phyloP scores from a whole-genome alignment of 148 eudicot species.

The Fagopyrum tataricum region DNA sequence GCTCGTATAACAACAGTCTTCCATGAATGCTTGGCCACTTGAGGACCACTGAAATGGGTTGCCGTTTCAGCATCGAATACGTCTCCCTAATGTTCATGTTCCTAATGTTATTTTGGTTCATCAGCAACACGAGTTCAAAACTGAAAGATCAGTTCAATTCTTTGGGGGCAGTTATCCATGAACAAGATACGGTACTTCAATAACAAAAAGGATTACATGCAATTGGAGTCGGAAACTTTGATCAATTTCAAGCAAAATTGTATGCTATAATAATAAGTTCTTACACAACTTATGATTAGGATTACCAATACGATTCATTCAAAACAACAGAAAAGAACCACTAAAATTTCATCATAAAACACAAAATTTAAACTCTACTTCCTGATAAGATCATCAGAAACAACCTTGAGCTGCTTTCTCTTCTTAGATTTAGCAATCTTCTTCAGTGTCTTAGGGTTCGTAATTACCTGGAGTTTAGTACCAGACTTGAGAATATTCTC shows the following conservation, averaged over 20 bases:
- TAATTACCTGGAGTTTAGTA: constrained; percentile 73
- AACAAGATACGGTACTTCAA: too few relatives aligned
- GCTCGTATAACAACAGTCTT: too few relatives aligned
- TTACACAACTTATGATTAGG: background rate
- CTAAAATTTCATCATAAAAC: background rate
- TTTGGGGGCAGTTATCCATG: background rate
- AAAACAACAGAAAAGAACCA: background rate
- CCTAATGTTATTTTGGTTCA: too few relatives aligned
- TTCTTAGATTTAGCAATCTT: constrained; percentile 76
- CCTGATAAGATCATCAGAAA: constrained; percentile 58
- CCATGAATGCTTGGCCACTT: too few relatives aligned
- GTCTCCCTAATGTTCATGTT: too few relatives aligned
- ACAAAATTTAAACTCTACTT: constrained; percentile 9
- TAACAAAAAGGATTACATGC: too few relatives aligned
- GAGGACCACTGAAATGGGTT: too few relatives aligned
- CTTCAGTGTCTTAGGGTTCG: constrained; percentile 79
- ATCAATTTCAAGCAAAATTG: background rate
- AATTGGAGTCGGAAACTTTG: background rate
- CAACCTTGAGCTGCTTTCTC: constrained; percentile 66
- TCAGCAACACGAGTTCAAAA: background rate
- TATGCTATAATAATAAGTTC: background rate
- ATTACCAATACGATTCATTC: background rate
- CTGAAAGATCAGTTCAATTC: background rate
- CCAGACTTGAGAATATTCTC: constrained; percentile 64
- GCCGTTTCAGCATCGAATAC: too few relatives aligned